Evolutionary conservation across 257 asterid species (phyloP).

Genomic region (Solanum ahanhuiri): DNA sequence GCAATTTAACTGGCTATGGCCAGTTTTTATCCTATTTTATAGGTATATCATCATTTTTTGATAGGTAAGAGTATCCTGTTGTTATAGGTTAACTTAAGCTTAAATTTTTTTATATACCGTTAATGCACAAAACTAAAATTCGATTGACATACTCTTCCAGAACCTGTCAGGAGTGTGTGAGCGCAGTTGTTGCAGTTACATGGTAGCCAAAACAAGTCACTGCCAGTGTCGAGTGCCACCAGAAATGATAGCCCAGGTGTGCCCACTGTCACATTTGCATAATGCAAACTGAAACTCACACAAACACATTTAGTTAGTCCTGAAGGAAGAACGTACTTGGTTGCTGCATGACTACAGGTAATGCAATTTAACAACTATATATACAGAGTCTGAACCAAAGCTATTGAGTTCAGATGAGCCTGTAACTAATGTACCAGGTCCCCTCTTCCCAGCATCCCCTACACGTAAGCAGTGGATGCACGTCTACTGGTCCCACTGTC

Average conservation of each 20-base stretch:
- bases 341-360: not conserved
- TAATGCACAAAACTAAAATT: not conserved
- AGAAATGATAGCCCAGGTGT: slow-evolving; percentile 49
- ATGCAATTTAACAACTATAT: not conserved
- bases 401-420: not conserved
- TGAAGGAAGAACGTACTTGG: not conserved
- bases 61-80: not conserved
- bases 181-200: slow-evolving; percentile 66
- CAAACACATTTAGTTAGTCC: not conserved
- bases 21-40: not conserved
- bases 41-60: not conserved
- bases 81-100: not conserved
- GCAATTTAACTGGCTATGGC: not conserved
- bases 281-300: slow-evolving; percentile 64
- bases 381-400: not conserved
- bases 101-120: not conserved
- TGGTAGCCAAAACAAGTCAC: slow-evolving; percentile 93
- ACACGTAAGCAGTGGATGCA: not conserved
- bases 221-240: slow-evolving; percentile 97
- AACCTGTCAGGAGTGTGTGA: slow-evolving; percentile 27
- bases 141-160: slow-evolving; percentile 34
- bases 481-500: not conserved
- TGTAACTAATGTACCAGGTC: not conserved
- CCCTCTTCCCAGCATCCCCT: not conserved
- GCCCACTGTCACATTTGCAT: slow-evolving; percentile 71